Percentiles rank a stretch among this genome's conserved stretches.
These are phyloP conservation scores for Halophytophthora polymorphica DNA, from an alignment of 352 stramenopile species.

Conservation along the genomic window DNA sequence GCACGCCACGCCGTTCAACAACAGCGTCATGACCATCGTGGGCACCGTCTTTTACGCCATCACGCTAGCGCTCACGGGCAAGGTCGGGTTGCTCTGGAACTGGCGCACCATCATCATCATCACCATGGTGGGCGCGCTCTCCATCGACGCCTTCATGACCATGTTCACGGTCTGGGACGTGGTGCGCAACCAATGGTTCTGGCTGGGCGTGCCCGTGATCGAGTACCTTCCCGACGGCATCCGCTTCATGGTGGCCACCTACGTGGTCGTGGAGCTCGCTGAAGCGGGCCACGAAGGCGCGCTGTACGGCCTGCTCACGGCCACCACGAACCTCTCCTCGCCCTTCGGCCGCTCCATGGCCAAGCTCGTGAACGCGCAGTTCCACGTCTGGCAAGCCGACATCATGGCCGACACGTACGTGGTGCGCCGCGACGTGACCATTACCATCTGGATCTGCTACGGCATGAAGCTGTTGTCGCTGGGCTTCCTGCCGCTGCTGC, in stretches of 20 bases:
- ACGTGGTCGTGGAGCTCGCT: constrained; percentile 57
- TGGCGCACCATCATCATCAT: constrained; percentile 47
- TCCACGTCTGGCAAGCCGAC: constrained; percentile 48
- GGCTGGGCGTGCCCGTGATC: constrained; percentile 47
- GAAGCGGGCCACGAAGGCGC: constrained; percentile 50
- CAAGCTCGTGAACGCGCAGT: constrained; percentile 51
- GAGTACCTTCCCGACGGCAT: constrained; percentile 48
- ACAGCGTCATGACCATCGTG: constrained; percentile 45
- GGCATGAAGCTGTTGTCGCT: constrained; percentile 52
- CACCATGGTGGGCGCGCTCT: constrained; percentile 32
- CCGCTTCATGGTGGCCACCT: constrained; percentile 60
- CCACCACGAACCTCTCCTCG: constrained; percentile 42
- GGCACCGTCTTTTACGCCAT: constrained; percentile 39
- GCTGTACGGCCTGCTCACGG: constrained; percentile 54
- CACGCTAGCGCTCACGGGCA: constrained; percentile 37
- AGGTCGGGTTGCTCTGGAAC: constrained; percentile 55
- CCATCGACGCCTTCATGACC: constrained; percentile 45
- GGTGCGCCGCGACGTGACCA: constrained; percentile 53
- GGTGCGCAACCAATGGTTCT: constrained; percentile 64
- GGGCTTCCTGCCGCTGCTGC: constrained; percentile 43
- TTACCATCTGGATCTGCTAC: constrained; percentile 60
- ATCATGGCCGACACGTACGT: constrained; percentile 40
- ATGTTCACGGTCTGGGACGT: constrained; percentile 57
- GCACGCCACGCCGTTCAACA: constrained; percentile 53
- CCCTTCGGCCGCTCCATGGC: constrained; percentile 44